Evolutionary conservation across 345 rosid genomes (phyloP).

Genomic region (Brassica incana): DNA sequence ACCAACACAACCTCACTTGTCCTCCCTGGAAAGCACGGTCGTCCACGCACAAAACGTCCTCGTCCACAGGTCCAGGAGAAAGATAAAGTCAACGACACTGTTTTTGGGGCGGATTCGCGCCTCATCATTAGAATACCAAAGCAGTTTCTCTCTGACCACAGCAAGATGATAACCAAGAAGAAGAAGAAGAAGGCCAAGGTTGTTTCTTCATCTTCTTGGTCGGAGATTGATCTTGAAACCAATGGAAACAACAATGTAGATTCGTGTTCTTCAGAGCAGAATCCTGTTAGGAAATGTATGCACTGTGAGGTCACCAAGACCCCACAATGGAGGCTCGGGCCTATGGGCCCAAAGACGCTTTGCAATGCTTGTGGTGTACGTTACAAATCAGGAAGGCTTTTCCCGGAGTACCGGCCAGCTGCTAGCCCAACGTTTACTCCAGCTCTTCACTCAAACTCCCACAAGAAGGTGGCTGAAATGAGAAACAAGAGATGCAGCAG

Average conservation of each 20-base stretch:
- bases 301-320: conserved; percentile 95
- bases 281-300: conserved; percentile 78
- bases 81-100: conserved; percentile 38
- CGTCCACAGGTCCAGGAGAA: conserved; percentile 60
- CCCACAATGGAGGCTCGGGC: conserved; percentile 98
- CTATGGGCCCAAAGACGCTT: conserved; percentile 75
- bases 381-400: conserved; percentile 89
- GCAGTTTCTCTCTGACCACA: conserved; percentile 54
- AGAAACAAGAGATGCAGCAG: conserved; percentile 53
- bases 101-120: conserved; percentile 31
- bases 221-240: conserved; percentile 42
- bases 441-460: conserved; percentile 89
- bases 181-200: conserved; percentile 53
- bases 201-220: conserved; percentile 25
- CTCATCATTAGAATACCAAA: conserved; percentile 68
- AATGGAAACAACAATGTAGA: conserved; percentile 39
- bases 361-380: conserved; percentile 64
- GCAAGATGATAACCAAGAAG: conserved; percentile 65
- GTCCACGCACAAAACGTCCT: conserved; percentile 91
- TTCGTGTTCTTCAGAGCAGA: conserved; percentile 37
- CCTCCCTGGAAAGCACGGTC: conserved; percentile 55
- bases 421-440: conserved; percentile 91
- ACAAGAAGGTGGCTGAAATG: conserved; percentile 93
- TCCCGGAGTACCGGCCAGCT: conserved; percentile 96
- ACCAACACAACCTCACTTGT: conserved; percentile 36